Base-by-base conservation (phyloP, 257 asterid genomes). In the Lycium barbarum region DNA sequence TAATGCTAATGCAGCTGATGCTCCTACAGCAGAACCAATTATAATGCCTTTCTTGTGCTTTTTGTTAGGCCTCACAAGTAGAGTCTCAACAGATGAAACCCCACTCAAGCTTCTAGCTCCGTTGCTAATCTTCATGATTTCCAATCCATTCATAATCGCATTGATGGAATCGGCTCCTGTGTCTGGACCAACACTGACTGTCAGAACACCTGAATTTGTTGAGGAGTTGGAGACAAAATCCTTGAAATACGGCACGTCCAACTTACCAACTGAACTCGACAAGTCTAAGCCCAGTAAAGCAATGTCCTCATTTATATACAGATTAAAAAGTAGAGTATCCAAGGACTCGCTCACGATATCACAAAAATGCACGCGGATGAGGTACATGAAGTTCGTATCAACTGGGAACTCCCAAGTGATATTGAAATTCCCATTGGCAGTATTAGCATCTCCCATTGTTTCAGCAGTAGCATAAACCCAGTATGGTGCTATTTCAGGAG, bases 381-480 rank as follows among this genome's bases (percentile, higher is more conserved):
- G 85, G 62, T 93, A 92, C 18, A 89, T 85, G 92, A 89, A 93
- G 82, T 59, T 82, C 2, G 92, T 93, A 83, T 93, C 98, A 22
- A 91, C 95, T 20, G 81, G 88, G 82, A 93, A 88, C 65, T 91
- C 93, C 98, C 98, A 93, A 57, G 98, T 92, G 84, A 93, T 87
- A 87, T 93, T 93, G 92, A 93, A 93, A 91, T 90, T 91, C 80
- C 86, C 88, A 40, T 90, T 51, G 55, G 81, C 90, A 71, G 93
- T 93, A 26, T 89, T 90, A 2, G 98, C 93, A 33, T 93, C 89
- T 55, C 94, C 97, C 98, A 93, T 93, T 81, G 89, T 88, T 79
- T 92, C 93, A 59, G 98, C 98, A n/a, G 98, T 91, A 33, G 98
- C 89, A 43, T 92, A 93, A 70, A 93, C 93, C 80, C 87, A 89